These are phyloP conservation scores for Dryas alaskensis DNA, from an alignment of 306 rosid species.

Conservation along the genomic window DNA sequence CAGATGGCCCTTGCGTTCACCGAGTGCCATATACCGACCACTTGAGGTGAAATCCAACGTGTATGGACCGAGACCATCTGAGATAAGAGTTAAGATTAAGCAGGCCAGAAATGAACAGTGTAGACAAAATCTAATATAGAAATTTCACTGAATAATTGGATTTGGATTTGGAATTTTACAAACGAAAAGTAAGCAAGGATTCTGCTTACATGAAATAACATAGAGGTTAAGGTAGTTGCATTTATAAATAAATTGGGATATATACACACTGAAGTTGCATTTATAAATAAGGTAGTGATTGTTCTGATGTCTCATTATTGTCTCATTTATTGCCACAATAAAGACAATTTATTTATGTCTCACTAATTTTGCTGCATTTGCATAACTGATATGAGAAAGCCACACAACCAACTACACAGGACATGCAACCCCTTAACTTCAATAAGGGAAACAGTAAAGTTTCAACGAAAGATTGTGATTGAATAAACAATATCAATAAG, in stretches of 20 bases:
- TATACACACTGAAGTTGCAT: too few species aligned
- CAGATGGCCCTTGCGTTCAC: slow-evolving; percentile 85
- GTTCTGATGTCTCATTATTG: too few species aligned
- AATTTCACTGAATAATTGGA: neutral
- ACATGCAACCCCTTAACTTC: neutral
- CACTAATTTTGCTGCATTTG: neutral
- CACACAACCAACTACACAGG: neutral
- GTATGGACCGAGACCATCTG: slow-evolving; percentile 76
- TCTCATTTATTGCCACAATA: too few species aligned
- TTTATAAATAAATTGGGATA: too few species aligned
- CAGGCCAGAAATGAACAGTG: neutral
- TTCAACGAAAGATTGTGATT: neutral
- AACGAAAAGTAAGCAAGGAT: too few species aligned
- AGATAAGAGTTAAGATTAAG: slow-evolving; percentile 19
- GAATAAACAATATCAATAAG: slow-evolving; percentile 7
- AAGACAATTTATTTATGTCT: too few species aligned
- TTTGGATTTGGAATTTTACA: neutral
- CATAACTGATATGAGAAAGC: slow-evolving; percentile 1
- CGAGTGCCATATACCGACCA: slow-evolving; percentile 73
- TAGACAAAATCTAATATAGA: neutral
- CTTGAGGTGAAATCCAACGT: slow-evolving; percentile 69
- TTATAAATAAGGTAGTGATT: too few species aligned
- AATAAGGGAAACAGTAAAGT: neutral
- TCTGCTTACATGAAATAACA: too few species aligned
- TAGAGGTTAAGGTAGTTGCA: too few species aligned